Base-by-base conservation (phyloP, 768 basidiomycete species). In the Phylloporus scabripes region DNA sequence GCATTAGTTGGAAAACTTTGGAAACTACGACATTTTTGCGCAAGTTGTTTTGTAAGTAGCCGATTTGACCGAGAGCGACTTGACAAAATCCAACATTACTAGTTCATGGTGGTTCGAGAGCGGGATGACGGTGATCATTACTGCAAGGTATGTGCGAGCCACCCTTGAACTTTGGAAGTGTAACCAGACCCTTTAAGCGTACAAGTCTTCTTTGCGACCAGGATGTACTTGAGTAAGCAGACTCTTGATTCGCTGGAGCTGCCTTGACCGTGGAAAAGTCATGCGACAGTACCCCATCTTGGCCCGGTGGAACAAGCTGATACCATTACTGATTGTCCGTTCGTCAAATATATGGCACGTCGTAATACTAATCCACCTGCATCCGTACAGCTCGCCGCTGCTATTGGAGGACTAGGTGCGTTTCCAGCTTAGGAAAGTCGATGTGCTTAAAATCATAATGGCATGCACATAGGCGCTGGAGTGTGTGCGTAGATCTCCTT, bases 151-250 rank as follows among this genome's bases (percentile, higher is more conserved):
- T 20, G 45, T 29, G 14, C 2, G 24, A 29, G 10, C 12, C 10
- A 20, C 11, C 8, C 17, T 9, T 32, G 28, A 21, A 9, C 15
- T 7, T 48, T 17, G 8, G 24, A 18, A 28, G 12, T 15, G 7
- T 15, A 18, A 31, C 20, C 20, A 20, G 2, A 33, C 15, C 24
- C 9, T 41, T 44, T 26, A 38, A 51, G 52, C 23, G 33, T 50
- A 17, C 52, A 54, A 15, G 17, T 37, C n/a, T 47, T 44, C 41
- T 49, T 58, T 18, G 43, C 24, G 9, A 24, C 46, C 3, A 50
- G 52, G 14, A 46, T 54, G 31, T 45, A 49, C 38, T 41, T 44
- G 42, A 46, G 47, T 39, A 32, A 51, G 49, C 4, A 42, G 26
- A 41, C 34, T 20, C 7, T 36, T 12, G 10, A 5, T 17, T 46